These are phyloP conservation scores for Picea engelmannii DNA, from an alignment of 83 land plant genomes.

Conservation along the genomic window DNA sequence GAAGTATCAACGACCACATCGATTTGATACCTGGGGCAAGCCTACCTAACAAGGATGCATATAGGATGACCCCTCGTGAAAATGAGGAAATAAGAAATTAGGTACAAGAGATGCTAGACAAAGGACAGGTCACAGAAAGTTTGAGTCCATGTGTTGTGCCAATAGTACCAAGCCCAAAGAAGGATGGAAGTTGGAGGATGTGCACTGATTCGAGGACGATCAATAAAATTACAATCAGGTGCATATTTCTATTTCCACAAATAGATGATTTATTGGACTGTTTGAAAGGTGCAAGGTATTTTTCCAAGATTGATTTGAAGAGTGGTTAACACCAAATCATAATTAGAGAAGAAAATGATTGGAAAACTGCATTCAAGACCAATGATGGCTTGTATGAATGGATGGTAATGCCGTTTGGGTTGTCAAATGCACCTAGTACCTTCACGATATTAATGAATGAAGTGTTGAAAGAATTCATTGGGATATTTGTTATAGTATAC, in stretches of 20 bases:
- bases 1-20: not conserved
- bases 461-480: no score
- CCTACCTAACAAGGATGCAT: not conserved
- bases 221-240: not conserved
- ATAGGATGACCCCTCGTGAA: not conserved
- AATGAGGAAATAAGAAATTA: not conserved
- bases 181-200: not conserved
- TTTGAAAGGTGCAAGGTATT: not conserved
- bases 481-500: no score
- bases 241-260: not conserved
- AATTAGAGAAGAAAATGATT: no score
- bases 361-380: no score
- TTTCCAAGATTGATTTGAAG: no score
- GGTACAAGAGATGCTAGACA: not conserved
- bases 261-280: not conserved
- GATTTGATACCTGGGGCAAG: not conserved
- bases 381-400: no score
- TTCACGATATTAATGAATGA: no score
- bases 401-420: no score
- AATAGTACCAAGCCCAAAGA: not conserved
- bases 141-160: not conserved
- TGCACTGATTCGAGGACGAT: not conserved
- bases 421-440: no score
- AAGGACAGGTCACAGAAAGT: not conserved
- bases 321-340: no score